phyloP scores from a whole-genome alignment of 2,329 filamentous ascomycete species.

The Lachnellula occidentalis region DNA sequence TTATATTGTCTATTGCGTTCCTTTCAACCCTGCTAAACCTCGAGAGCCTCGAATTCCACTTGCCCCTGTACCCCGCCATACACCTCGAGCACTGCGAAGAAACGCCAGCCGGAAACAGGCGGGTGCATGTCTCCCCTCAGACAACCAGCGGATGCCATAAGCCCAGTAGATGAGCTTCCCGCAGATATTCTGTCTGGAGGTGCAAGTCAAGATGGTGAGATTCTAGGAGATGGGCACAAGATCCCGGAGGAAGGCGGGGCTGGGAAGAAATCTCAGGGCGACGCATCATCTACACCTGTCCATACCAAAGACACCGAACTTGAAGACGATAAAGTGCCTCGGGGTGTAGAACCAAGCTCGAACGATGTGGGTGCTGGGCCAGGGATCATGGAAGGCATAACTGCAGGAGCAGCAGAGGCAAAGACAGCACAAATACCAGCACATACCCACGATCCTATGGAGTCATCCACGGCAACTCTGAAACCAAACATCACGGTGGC shows the following conservation, averaged over 20 bases:
- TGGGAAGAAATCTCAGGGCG: constrained; percentile 1
- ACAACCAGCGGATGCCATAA: constrained; percentile 23
- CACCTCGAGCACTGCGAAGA: constrained; percentile 6
- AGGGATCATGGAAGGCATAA: background rate
- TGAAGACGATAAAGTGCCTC: background rate
- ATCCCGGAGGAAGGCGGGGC: constrained; percentile 4
- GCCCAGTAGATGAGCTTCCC: constrained; percentile 20
- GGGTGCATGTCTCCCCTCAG: constrained; percentile 31
- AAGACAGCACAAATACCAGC: constrained; percentile 1
- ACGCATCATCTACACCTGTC: background rate
- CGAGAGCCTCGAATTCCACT: constrained; percentile 1
- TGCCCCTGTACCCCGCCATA: constrained; percentile 29
- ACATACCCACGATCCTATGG: constrained; percentile 23
- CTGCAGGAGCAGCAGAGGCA: background rate
- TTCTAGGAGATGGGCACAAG: background rate
- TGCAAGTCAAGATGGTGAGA: constrained; percentile 2
- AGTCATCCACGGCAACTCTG: constrained; percentile 32
- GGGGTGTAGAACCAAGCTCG: background rate
- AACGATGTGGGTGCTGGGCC: background rate
- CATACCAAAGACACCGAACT: background rate
- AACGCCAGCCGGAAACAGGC: constrained; percentile 26
- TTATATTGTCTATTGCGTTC: background rate
- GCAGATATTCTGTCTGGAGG: constrained; percentile 2
- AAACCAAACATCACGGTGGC: constrained; percentile 21
- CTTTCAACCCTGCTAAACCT: background rate